Percentiles rank a stretch among this genome's conserved stretches.
phyloP scores from a whole-genome alignment of 345 rosid genomes.

The Aurinia saxatilis region DNA sequence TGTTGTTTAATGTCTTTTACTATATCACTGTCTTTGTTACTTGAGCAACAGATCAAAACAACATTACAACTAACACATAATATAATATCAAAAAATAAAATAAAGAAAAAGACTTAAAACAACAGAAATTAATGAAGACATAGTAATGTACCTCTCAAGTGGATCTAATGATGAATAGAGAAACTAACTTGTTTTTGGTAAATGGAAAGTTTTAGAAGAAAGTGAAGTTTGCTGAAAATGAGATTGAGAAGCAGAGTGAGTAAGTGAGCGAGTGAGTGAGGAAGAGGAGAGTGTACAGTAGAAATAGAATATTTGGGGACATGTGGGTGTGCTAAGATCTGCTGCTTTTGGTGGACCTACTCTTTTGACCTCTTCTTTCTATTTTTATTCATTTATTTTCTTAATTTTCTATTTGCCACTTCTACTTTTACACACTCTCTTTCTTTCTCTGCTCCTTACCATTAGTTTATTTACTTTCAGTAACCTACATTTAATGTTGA shows the following conservation, averaged over 20 bases:
- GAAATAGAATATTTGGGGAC: slow-evolving; percentile 31
- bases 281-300: slow-evolving; percentile 32
- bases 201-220: slow-evolving; percentile 9
- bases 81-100: neutral
- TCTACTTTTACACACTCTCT: neutral
- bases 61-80: slow-evolving; percentile 19
- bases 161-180: slow-evolving; percentile 16
- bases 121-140: neutral
- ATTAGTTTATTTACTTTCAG: neutral
- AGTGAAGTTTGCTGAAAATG: slow-evolving; percentile 9
- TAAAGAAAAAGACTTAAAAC: too few relatives aligned
- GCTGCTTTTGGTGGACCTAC: slow-evolving; percentile 22
- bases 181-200: neutral
- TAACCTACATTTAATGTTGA: slow-evolving; percentile 19
- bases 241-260: slow-evolving; percentile 17
- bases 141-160: slow-evolving; percentile 21
- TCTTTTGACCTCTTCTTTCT: slow-evolving; percentile 28
- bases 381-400: neutral
- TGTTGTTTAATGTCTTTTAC: neutral
- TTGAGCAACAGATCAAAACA: slow-evolving; percentile 22
- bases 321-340: slow-evolving; percentile 30
- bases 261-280: slow-evolving; percentile 12
- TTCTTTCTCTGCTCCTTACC: neutral
- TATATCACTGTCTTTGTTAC: slow-evolving; percentile 16
- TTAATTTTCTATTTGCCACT: slow-evolving; percentile 5